phyloP scores from a whole-genome alignment of 2,329 filamentous ascomycete genomes.

The Ophiostoma australiae region DNA sequence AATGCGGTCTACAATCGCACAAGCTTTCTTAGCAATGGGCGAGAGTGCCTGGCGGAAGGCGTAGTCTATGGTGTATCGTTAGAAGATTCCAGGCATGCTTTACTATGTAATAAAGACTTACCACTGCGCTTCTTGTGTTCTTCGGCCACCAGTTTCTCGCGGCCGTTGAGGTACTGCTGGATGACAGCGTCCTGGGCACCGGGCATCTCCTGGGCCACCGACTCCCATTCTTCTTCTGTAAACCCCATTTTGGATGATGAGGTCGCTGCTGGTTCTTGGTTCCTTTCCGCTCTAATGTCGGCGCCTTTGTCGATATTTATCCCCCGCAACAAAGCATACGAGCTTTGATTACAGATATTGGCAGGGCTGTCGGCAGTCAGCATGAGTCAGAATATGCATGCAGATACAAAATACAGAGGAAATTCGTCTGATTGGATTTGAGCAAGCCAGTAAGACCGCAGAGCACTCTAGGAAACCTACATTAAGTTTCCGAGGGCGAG shows the following conservation, averaged over 20 bases:
- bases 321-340: not conserved
- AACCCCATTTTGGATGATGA: slow-evolving; percentile 20
- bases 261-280: not conserved
- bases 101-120: slow-evolving; percentile 38
- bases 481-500: not conserved
- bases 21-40: slow-evolving; percentile 71
- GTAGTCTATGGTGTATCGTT: slow-evolving; percentile 46
- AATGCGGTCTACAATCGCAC: slow-evolving; percentile 73
- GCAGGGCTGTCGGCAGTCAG: not conserved
- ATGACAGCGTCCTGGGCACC: slow-evolving; percentile 66
- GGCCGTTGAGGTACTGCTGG: slow-evolving; percentile 72
- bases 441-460: not conserved
- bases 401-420: not conserved
- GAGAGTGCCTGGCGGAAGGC: slow-evolving; percentile 71
- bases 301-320: not conserved
- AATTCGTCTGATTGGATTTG: not conserved
- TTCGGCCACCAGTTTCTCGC: slow-evolving; percentile 69
- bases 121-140: slow-evolving; percentile 81
- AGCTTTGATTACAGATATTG: not conserved
- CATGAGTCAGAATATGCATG: slow-evolving; percentile 4
- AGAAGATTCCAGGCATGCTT: not conserved
- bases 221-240: slow-evolving; percentile 55
- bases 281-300: not conserved
- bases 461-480: not conserved
- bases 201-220: slow-evolving; percentile 54